Base-by-base conservation (phyloP, 1,139 yeast genomes). In the Protomyces macrosporus region DNA sequence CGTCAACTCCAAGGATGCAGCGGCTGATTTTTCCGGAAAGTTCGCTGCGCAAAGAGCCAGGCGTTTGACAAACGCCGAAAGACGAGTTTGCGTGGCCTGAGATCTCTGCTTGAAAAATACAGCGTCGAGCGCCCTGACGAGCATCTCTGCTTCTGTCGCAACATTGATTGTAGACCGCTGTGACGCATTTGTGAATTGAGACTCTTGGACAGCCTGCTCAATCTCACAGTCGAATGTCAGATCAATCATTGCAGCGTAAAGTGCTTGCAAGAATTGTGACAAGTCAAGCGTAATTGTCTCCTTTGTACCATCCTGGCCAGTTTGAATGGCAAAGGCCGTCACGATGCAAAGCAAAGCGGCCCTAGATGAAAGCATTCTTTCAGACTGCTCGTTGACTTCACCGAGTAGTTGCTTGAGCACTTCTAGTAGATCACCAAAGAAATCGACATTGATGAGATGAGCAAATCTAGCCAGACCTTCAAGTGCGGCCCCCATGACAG, bases 381-480 rank as follows among this genome's bases (percentile, higher is more conserved):
- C 35, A 9, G 45, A 32, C 6, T 30, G 72, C 62, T 70, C 73
- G 57, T 75, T 72, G 6, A 14, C 48, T 61, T 77, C 74, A 59
- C 75, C 75, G 67, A 75, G 67, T 36, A 88, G 81, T 74, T 93
- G 98, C 70, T 95, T 81, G 72, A 93, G 80, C 2, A 90, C 96
- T 73, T 88, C 95, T 58, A 93, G 79, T 74, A 93, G 85, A 74
- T 93, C 98, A 36, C 98, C 98, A 70, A 93, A 81, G 63, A 93
- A 79, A 69, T 93, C 98, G 63, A 93, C 84, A 72, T 93, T 93
- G 45, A 95, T 91, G 85, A 91, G 86, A 72, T 87, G 93, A 2
- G 98, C 96, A 73, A 87, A 90, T 55, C 84, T 84, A 1, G 97
- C 88, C 65, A 93, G 77, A 5, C 98, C 98, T 77, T 93, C 98